Evolutionary conservation across 148 eudicot genomes (phyloP).

Genomic region (Suaeda aralocaspica): DNA sequence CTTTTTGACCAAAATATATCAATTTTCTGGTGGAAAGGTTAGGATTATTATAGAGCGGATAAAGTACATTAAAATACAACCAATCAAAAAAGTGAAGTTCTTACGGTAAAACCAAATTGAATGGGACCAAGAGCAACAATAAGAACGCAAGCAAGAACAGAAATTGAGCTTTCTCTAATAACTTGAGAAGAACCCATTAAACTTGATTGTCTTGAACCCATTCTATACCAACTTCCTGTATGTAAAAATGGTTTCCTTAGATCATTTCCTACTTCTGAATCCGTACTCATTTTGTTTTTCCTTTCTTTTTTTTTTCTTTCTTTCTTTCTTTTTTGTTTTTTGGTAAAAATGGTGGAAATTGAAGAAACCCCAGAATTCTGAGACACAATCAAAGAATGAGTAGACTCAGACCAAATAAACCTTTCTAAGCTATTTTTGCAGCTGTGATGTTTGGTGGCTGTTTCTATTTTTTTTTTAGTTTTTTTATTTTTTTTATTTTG

Average conservation of each 20-base stretch:
- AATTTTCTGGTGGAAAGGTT: no score
- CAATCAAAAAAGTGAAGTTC: background rate
- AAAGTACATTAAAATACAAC: no score
- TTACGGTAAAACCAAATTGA: slow-evolving; percentile 98
- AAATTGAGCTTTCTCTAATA: slow-evolving; percentile 70
- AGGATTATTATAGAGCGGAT: no score
- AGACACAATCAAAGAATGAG: background rate
- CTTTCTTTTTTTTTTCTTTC: background rate
- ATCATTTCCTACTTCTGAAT: slow-evolving; percentile 57
- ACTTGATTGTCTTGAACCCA: slow-evolving; percentile 93
- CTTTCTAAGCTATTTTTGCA: background rate
- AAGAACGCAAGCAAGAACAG: slow-evolving; percentile 86
- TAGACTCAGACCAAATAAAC: background rate
- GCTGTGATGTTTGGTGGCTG: slow-evolving; percentile 1
- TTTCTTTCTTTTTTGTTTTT: background rate
- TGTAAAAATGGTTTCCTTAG: slow-evolving; percentile 83
- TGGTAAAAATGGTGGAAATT: background rate
- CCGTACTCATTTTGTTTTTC: slow-evolving; percentile 67
- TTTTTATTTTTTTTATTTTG: background rate
- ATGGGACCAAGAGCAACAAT: slow-evolving; percentile 94
- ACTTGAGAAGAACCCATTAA: slow-evolving; percentile 69
- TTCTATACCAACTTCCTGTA: slow-evolving; percentile 95
- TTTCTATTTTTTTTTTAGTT: background rate
- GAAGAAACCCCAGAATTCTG: background rate
- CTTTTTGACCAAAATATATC: no score